Percentiles rank a stretch among this genome's conserved stretches.
Evolutionary conservation across 495 filamentous ascomycete genomes (phyloP).

Genomic region (Geoglossum glabrum): DNA sequence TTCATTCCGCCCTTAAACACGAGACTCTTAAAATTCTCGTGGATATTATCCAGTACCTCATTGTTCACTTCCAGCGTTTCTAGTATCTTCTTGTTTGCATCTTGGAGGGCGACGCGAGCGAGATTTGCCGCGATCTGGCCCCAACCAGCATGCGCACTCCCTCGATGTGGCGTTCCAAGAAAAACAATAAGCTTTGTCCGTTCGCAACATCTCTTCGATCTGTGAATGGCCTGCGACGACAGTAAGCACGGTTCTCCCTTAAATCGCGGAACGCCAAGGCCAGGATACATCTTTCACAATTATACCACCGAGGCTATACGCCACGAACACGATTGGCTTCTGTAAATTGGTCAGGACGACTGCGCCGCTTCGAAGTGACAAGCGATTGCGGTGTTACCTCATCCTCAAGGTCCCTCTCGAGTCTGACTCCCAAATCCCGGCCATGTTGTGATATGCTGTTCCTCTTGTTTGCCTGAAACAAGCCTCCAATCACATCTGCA

Average conservation of each 20-base stretch:
- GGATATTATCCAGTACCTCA: conserved; percentile 21
- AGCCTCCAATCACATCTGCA: conserved; percentile 18
- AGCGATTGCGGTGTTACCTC: conserved; percentile 7
- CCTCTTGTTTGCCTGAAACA: conserved; percentile 19
- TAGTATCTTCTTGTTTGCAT: conserved; percentile 15
- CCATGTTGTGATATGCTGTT: conserved; percentile 21
- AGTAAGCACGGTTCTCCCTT: neutral
- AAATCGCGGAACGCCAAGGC: neutral
- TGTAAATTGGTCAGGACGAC: neutral
- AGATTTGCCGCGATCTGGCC: conserved; percentile 15
- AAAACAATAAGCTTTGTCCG: conserved; percentile 21
- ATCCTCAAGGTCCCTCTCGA: conserved; percentile 16
- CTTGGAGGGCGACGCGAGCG: conserved; percentile 13
- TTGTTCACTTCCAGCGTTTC: conserved; percentile 17
- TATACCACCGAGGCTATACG: conserved; percentile 23
- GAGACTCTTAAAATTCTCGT: conserved; percentile 17
- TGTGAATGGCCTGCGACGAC: conserved; percentile 13
- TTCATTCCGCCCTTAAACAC: conserved; percentile 11
- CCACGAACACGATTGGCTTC: conserved; percentile 20
- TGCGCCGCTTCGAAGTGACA: neutral
- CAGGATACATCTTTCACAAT: conserved; percentile 21
- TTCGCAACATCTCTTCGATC: conserved; percentile 14
- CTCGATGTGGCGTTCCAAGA: conserved; percentile 24
- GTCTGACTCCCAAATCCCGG: conserved; percentile 12
- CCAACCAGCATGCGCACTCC: conserved; percentile 17